Percentiles rank a stretch among this genome's conserved stretches.
Conservation (phyloP, 2,329 filamentous ascomycete genomes). For the Chaetomium globosum region DNA sequence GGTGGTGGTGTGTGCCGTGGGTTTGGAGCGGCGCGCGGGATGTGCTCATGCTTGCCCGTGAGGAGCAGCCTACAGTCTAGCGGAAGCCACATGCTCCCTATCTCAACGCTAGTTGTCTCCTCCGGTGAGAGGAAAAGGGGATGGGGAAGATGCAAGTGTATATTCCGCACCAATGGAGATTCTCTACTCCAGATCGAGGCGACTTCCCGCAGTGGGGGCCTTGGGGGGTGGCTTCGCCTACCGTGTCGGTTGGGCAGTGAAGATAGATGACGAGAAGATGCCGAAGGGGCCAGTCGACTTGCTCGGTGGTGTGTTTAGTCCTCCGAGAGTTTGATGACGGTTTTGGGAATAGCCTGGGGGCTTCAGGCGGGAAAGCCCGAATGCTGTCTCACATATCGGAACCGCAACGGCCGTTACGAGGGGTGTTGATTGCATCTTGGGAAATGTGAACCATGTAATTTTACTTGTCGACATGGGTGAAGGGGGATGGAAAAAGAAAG, state of each 20-base stretch:
- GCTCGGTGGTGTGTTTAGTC: neutral
- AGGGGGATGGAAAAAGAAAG: neutral
- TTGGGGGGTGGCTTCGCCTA: slow-evolving; percentile 2
- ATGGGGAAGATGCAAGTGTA: neutral
- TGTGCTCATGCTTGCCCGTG: neutral
- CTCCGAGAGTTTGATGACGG: slow-evolving; percentile 27
- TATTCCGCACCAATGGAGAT: neutral
- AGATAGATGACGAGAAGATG: slow-evolving; percentile 13
- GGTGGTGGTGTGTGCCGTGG: neutral
- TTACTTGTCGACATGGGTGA: neutral
- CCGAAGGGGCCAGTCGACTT: slow-evolving; percentile 13
- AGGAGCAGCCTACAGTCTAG: neutral
- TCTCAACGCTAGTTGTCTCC: slow-evolving; percentile 2
- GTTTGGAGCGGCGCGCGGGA: neutral
- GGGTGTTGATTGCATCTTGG: neutral
- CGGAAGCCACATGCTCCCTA: neutral
- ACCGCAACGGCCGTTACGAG: neutral
- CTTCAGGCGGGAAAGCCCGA: slow-evolving; percentile 2
- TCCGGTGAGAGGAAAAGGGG: neutral
- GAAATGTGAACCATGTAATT: too few species aligned
- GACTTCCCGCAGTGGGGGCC: neutral
- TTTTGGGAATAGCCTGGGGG: slow-evolving; percentile 29
- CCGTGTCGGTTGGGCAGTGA: neutral
- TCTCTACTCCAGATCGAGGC: neutral
- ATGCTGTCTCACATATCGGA: slow-evolving; percentile 19